phyloP scores from a whole-genome alignment of 2,329 filamentous ascomycete species.

The Myrmaecium sp. region DNA sequence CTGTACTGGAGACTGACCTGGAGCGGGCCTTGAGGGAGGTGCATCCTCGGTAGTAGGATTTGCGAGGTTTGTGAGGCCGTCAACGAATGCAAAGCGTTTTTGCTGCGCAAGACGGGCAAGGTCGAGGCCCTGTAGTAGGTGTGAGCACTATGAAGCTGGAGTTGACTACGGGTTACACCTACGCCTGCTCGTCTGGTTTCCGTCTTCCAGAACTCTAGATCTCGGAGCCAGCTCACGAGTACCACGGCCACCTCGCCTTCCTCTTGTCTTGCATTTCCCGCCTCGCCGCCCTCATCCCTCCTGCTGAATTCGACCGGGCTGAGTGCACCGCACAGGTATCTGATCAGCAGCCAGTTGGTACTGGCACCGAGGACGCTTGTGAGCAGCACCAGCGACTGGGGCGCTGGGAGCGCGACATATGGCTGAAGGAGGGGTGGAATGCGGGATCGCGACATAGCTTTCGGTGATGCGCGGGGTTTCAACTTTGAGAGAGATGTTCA shows the following conservation, averaged over 20 bases:
- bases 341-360: slow-evolving; percentile 38
- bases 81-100: slow-evolving; percentile 53
- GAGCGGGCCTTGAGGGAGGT: background rate
- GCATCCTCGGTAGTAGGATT: slow-evolving; percentile 6
- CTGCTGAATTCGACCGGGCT: slow-evolving; percentile 9
- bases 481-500: too few species aligned
- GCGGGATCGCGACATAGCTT: too few species aligned
- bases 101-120: slow-evolving; percentile 41
- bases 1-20: slow-evolving; percentile 1
- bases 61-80: slow-evolving; percentile 51
- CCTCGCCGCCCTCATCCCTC: slow-evolving; percentile 13
- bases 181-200: slow-evolving; percentile 49
- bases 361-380: slow-evolving; percentile 43
- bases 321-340: slow-evolving; percentile 33
- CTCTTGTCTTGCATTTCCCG: slow-evolving; percentile 20
- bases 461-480: too few species aligned
- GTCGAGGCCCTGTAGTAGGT: slow-evolving; percentile 44
- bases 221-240: slow-evolving; percentile 68
- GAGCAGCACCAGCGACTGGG: slow-evolving; percentile 45
- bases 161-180: slow-evolving; percentile 10
- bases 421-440: slow-evolving; percentile 48
- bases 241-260: slow-evolving; percentile 33
- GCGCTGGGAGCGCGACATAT: slow-evolving; percentile 41
- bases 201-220: slow-evolving; percentile 61
- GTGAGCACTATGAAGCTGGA: slow-evolving; percentile 1